These are phyloP conservation scores for Drechslerella dactyloides DNA, from an alignment of 2,329 filamentous ascomycete genomes.

Conservation along the genomic window DNA sequence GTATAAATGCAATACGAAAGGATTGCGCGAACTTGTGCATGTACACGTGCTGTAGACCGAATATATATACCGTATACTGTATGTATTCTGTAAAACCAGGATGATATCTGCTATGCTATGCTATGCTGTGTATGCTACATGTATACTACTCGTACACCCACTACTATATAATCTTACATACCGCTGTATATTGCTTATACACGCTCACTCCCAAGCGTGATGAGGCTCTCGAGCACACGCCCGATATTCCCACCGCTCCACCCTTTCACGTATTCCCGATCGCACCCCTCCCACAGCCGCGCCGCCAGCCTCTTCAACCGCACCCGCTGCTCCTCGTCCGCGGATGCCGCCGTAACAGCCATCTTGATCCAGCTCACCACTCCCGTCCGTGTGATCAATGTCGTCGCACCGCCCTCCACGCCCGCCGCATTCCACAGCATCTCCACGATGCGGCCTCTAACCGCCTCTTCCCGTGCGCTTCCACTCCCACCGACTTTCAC, in stretches of 20 bases:
- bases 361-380: slow-evolving; percentile 52
- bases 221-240: slow-evolving; percentile 23
- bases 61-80: too few relatives aligned
- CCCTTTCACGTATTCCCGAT: slow-evolving; percentile 52
- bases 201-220: neutral
- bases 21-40: too few relatives aligned
- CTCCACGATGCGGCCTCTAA: slow-evolving; percentile 53
- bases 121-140: too few relatives aligned
- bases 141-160: neutral
- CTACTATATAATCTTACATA: slow-evolving; percentile 1
- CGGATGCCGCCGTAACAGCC: slow-evolving; percentile 29
- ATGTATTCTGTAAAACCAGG: too few relatives aligned
- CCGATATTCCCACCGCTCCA: slow-evolving; percentile 53
- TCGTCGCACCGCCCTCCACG: slow-evolving; percentile 54
- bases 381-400: slow-evolving; percentile 54
- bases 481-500: neutral
- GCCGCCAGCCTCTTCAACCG: slow-evolving; percentile 52
- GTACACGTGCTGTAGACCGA: too few relatives aligned
- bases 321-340: slow-evolving; percentile 29
- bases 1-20: too few relatives aligned
- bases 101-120: too few relatives aligned
- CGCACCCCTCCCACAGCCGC: slow-evolving; percentile 53
- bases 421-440: slow-evolving; percentile 54
- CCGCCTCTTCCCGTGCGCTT: slow-evolving; percentile 15
- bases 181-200: too few relatives aligned